Base-by-base conservation (phyloP, 108 stramenopile species). In the Nannochloropsis oceanica region DNA sequence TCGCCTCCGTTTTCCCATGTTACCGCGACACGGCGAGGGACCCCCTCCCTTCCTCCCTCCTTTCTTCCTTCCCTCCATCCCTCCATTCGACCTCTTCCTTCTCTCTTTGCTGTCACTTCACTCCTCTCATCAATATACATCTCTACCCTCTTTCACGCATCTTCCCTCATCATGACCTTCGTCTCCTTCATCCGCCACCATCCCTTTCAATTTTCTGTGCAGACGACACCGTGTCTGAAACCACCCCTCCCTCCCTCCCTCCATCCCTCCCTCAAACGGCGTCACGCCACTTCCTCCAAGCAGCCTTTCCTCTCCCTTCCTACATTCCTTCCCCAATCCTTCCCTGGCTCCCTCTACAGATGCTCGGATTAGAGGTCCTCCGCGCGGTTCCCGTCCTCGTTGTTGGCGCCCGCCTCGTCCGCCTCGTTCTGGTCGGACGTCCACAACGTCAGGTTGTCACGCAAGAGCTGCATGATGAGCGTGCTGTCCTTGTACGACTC, bases 401-500 rank as follows among this genome's bases (percentile, higher is more conserved):
- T 94, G 44, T 89, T 90, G 27, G 92, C 94, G 50, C 90, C 95
- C 25, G 84, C 87, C 10, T 91, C 92, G 3, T 89, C 92, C 79
- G 91, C 94, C 44, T 93, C 95, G 43, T 95, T 95, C 86, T 96
- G 96, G 86, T 99, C 99, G 27, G 92, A 92, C 24, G 99, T 99
- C 99, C 99, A 99, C 89, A 99, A 90, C 13, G 99, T 99, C 85
- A 99, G 92, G 98, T 99, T 99, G 91, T 99, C 99, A 79, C 99
- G 92, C 44, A 99, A 93, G 81, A 99, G 91, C 93, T 99, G 99
- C 99, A 99, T 99, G 92, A 99, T 99, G 84, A 99, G 95, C 18
- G 99, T 99, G 11, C 97, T 97, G 91, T 99, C 99, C 96, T 99
- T 99, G 96, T 99, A 99, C 12, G 94, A 94, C 91, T 99, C 97